Evolutionary conservation across 768 basidiomycete species (phyloP), one percentile per base, ranked within the genome.

Genomic region (Thelephora ganbajun): DNA sequence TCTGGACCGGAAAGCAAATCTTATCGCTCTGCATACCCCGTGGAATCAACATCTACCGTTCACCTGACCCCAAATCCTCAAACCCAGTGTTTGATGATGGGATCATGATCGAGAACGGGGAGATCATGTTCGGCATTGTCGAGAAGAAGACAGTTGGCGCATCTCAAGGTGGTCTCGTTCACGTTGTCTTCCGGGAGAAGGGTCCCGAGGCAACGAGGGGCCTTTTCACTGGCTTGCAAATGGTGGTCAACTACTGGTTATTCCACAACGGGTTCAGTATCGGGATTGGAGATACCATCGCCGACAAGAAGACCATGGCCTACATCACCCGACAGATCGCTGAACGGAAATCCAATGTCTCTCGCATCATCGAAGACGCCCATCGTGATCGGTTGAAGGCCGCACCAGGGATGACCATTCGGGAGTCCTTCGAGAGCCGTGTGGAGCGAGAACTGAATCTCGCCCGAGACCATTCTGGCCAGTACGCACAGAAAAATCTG

Each of bases 131-230:
- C 57, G 94, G 96, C 22, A 85, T 92, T 50, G 87, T 99, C 43
- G 87, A 94, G 69, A 99, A 99, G 72, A 93, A 97, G 69, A 96
- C 92, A n/a, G 94, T 97, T 35, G 96, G 96, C 49, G 87, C 92
- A 1, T 80, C 89, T 0, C 85, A 89, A 51, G 93, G 93, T 39
- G 96, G 96, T 66, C 72, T 99, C 7, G 77, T 98, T 35, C 93
- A 99, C 57, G 84, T 97, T 56, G 89, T 92, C 18, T 98, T 97
- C 72, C 87, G 94, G 45, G 94, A 99, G 66, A 91, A 94, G 61
- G 96, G 96, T 0, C 90, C 90, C 2, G 90, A 94, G 57, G 82
- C 84, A 14, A 90, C 91, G 6, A 74, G 87, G 26, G 77, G 80
- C 51, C 79, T 97, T 35, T 97, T 98, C 68, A 90, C 87, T 7